A percentile compares a stretch with the other conserved stretches of the same genome.
These are phyloP conservation scores for Psilocybe cyanescens DNA, from an alignment of 768 basidiomycete genomes.

Conservation along the genomic window DNA sequence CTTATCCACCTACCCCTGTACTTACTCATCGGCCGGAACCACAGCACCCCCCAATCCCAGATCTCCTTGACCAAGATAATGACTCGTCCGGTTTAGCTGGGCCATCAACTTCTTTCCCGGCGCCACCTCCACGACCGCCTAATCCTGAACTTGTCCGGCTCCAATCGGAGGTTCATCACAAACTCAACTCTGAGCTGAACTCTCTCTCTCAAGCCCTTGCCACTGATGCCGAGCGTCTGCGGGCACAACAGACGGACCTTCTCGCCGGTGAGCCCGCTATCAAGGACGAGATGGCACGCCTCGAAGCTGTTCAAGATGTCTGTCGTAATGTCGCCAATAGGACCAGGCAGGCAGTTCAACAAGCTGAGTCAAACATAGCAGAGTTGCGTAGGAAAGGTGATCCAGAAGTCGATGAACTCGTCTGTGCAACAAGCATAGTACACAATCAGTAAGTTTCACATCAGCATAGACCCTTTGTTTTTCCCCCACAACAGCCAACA, in stretches of 20 bases:
- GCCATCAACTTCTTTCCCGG: conserved; percentile 19
- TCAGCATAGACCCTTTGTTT: conserved; percentile 13
- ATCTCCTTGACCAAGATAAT: conserved; percentile 71
- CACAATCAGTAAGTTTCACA: conserved; percentile 85
- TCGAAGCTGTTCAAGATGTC: conserved; percentile 92
- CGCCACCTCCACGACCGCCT: conserved; percentile 72
- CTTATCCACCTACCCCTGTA: conserved; percentile 1
- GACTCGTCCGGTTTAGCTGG: conserved; percentile 17
- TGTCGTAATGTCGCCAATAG: conserved; percentile 79
- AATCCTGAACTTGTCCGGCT: conserved; percentile 89
- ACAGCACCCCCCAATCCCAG: conserved; percentile 40
- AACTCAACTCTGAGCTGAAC: conserved; percentile 70
- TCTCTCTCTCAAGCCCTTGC: conserved; percentile 68
- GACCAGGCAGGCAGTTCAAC: conserved; percentile 61
- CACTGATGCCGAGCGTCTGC: conserved; percentile 74
- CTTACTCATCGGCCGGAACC: conserved; percentile 16
- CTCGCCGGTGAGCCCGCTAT: conserved; percentile 92
- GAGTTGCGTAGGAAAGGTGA: conserved; percentile 86
- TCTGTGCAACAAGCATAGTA: conserved; percentile 94
- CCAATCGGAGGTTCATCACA: conserved; percentile 77
- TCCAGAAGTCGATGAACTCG: conserved; percentile 94
- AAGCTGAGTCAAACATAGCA: conserved; percentile 72
- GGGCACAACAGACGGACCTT: conserved; percentile 83
- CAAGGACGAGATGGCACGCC: conserved; percentile 92
- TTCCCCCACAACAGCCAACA: not conserved